Evolutionary conservation across 495 filamentous ascomycete species (phyloP).

Genomic region (Aspergillus heteromorphus): DNA sequence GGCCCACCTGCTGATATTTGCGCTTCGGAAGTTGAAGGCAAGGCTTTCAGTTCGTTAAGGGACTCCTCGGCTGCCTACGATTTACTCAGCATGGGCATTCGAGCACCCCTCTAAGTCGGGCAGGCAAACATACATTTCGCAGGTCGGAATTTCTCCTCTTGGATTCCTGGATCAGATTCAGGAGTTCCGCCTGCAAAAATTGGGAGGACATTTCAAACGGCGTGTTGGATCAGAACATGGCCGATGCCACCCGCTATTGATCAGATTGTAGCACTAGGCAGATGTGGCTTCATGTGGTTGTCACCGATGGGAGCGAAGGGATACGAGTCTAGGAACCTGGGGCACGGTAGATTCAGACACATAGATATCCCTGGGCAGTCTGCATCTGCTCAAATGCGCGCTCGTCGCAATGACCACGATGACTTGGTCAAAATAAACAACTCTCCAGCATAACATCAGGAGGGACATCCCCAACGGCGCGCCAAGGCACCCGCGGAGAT

Average conservation of each 20-base stretch:
- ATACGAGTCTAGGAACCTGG: not conserved
- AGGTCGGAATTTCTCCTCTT: conserved; percentile 89
- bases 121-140: conserved; percentile 60
- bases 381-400: not conserved
- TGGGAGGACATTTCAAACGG: conserved; percentile 76
- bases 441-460: conserved; percentile 16
- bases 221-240: conserved; percentile 30
- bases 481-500: conserved; percentile 32
- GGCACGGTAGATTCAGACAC: not conserved
- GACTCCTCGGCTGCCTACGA: conserved; percentile 87
- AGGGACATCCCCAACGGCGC: conserved; percentile 35
- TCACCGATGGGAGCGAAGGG: not conserved
- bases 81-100: conserved; percentile 16
- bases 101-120: conserved; percentile 4
- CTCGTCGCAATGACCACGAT: not conserved
- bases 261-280: conserved; percentile 10
- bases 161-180: conserved; percentile 90
- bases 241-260: conserved; percentile 17
- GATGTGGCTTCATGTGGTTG: conserved; percentile 12
- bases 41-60: conserved; percentile 76
- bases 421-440: conserved; percentile 16
- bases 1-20: conserved; percentile 78
- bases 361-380: not conserved
- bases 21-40: conserved; percentile 71
- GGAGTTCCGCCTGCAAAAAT: conserved; percentile 82